Conservation (phyloP, 2,329 filamentous ascomycete species). For the Paraconiothyrium brasiliense region DNA sequence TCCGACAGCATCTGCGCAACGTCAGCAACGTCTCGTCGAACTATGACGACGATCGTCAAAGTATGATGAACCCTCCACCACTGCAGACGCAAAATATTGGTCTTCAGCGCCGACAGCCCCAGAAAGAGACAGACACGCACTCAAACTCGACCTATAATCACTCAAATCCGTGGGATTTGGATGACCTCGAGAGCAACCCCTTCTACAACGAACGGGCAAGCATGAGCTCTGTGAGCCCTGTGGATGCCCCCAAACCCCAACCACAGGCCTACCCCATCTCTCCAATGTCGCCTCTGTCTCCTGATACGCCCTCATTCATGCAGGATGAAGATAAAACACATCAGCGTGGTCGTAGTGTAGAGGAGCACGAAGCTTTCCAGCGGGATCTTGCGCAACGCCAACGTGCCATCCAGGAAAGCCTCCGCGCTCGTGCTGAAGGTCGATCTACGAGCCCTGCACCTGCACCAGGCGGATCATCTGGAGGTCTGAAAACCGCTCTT, state of each 20-base stretch:
- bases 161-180: slow-evolving; percentile 65
- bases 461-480: slow-evolving; percentile 31
- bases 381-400: slow-evolving; percentile 76
- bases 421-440: slow-evolving; percentile 71
- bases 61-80: slow-evolving; percentile 57
- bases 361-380: slow-evolving; percentile 75
- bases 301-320: slow-evolving; percentile 53
- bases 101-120: slow-evolving; percentile 37
- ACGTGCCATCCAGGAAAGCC: slow-evolving; percentile 75
- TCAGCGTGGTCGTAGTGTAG: slow-evolving; percentile 59
- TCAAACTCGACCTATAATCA: slow-evolving; percentile 60
- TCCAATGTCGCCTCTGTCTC: slow-evolving; percentile 19
- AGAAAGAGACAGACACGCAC: slow-evolving; percentile 51
- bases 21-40: slow-evolving; percentile 85
- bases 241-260: slow-evolving; percentile 39
- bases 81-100: slow-evolving; percentile 45
- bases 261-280: slow-evolving; percentile 18
- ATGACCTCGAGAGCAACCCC: slow-evolving; percentile 57
- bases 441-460: slow-evolving; percentile 51
- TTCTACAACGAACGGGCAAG: slow-evolving; percentile 49
- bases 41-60: slow-evolving; percentile 58
- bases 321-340: slow-evolving; percentile 59
- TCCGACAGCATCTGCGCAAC: slow-evolving; percentile 83
- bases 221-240: slow-evolving; percentile 46
- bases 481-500: slow-evolving; percentile 64